Evolutionary conservation across 306 rosid species (phyloP), one percentile per base, ranked within the genome.

Genomic region (Cicer pinnatifidum): DNA sequence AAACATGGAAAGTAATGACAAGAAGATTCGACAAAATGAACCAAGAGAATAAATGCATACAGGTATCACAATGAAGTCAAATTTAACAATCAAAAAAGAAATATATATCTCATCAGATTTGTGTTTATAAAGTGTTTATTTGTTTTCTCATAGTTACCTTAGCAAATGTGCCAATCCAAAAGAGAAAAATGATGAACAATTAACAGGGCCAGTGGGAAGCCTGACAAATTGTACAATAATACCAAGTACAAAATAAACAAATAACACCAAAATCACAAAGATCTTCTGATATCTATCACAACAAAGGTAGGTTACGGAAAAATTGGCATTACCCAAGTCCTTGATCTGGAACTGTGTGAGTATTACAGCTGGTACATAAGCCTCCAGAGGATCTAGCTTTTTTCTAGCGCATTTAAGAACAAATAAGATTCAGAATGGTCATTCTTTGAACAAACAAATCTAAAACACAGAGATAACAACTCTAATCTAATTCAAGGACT

Each of bases 341-440:
- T 84, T 80, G 84, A 94, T 79, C 83, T 91, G 98, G 8, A 89
- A 87, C 87, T 87, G 81, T 75, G 92, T 88, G 75, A 91, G 84
- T 73, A 94, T 89, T 78, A 89, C 89, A 76, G 92, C 90, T 6
- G 97, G 93, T 57, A 89, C 89, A 81, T 94, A 91, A 66, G 81
- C 82, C 83, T 89, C 98, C 63, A 93, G 87, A 65, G 97, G 97
- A 46, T 91, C 94, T 57, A 94, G 96, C 85, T 85, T 94, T 78
- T 91, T 94, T 84, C 96, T 85, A 79, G 38, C 80, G 65, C 57
- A 76, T 35, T 68, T 10, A 58, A 65, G 23, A 45, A 11, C 20
- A 53, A 64, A 84, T 59, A 13, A 70, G 43, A 45, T 41, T 43
- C 19, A 76, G 50, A 51, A 19, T 13, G 61, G 72, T 20, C 69